A percentile compares a stretch with the other conserved stretches of the same genome.
Evolutionary conservation across 371 early-diverging fungal species (phyloP).

Genomic region (Lichtheimia corymbifera): DNA sequence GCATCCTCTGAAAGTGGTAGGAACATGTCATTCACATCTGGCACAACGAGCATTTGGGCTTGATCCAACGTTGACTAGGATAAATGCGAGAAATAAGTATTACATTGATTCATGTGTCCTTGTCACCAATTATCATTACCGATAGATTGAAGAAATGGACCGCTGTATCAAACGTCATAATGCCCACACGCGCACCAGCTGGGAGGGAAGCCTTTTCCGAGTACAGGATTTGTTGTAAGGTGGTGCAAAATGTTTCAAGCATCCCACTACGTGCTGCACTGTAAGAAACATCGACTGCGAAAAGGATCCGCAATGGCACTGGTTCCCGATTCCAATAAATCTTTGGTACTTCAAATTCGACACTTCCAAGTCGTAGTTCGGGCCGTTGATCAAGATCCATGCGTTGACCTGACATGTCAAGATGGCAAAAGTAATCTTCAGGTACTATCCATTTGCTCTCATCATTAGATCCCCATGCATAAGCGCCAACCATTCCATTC

Average conservation of each 20-base stretch:
- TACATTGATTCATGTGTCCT: too few relatives aligned
- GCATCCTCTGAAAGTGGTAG: slow-evolving; percentile 83
- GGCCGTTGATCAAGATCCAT: slow-evolving; percentile 86
- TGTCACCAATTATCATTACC: slow-evolving; percentile 34
- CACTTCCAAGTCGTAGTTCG: slow-evolving; percentile 84
- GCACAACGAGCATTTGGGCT: slow-evolving; percentile 94
- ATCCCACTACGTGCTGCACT: slow-evolving; percentile 83
- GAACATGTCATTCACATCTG: slow-evolving; percentile 91
- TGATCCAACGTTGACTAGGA: slow-evolving; percentile 70
- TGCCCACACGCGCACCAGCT: slow-evolving; percentile 70
- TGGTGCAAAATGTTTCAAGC: slow-evolving; percentile 62
- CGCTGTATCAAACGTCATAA: slow-evolving; percentile 89
- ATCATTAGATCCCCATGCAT: neutral
- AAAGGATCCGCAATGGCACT: slow-evolving; percentile 71
- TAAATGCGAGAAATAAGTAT: neutral
- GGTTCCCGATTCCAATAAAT: slow-evolving; percentile 73
- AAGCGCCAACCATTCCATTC: neutral
- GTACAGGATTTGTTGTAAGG: slow-evolving; percentile 71
- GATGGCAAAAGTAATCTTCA: slow-evolving; percentile 86
- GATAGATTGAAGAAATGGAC: slow-evolving; percentile 95
- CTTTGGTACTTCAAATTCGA: slow-evolving; percentile 90
- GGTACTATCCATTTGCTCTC: slow-evolving; percentile 54
- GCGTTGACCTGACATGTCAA: slow-evolving; percentile 90
- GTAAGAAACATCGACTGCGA: slow-evolving; percentile 94
- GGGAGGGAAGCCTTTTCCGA: slow-evolving; percentile 48